A percentile compares a stretch with the other conserved stretches of the same genome.
These are phyloP conservation scores for Isatis lusitanica DNA, from an alignment of 441 rosid species.

Conservation along the genomic window DNA sequence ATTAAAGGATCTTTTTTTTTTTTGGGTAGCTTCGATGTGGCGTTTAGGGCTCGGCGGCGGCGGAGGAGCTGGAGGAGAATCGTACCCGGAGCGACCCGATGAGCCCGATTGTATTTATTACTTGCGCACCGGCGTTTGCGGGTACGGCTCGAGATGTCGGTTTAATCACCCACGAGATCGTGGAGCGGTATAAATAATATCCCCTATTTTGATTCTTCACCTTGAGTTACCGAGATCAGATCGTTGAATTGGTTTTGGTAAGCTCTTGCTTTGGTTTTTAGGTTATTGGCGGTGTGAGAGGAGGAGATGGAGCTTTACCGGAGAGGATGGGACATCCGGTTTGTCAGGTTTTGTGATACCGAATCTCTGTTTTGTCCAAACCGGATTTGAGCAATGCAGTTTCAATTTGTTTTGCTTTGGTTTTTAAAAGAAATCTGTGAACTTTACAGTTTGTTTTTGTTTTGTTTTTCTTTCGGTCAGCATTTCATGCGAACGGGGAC, in stretches of 20 bases:
- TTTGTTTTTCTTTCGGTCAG: slow-evolving; percentile 34
- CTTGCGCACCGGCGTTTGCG: slow-evolving; percentile 78
- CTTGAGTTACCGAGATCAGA: slow-evolving; percentile 21
- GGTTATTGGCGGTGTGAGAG: slow-evolving; percentile 65
- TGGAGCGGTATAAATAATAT: slow-evolving; percentile 48
- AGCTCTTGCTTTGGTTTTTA: slow-evolving; percentile 38
- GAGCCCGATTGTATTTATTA: slow-evolving; percentile 81
- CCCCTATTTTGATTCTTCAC: slow-evolving; percentile 8
- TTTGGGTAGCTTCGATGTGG: slow-evolving; percentile 78
- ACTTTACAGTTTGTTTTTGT: slow-evolving; percentile 22
- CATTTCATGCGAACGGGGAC: slow-evolving; percentile 83
- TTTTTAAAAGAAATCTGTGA: background rate
- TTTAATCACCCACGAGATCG: slow-evolving; percentile 94
- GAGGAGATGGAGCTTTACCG: slow-evolving; percentile 62
- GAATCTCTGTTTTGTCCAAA: background rate
- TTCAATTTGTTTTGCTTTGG: background rate
- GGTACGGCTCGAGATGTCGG: slow-evolving; percentile 86
- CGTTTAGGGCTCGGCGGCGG: slow-evolving; percentile 43
- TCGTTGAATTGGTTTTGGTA: background rate
- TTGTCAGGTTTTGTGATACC: slow-evolving; percentile 74
- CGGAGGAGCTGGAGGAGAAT: slow-evolving; percentile 41
- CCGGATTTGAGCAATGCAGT: slow-evolving; percentile 20
- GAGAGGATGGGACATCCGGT: slow-evolving; percentile 81
- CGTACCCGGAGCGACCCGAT: slow-evolving; percentile 76
- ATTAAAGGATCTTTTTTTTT: slow-evolving; percentile 30